phyloP scores from a whole-genome alignment of 2,329 filamentous ascomycete species.

The Fusarium citri region DNA sequence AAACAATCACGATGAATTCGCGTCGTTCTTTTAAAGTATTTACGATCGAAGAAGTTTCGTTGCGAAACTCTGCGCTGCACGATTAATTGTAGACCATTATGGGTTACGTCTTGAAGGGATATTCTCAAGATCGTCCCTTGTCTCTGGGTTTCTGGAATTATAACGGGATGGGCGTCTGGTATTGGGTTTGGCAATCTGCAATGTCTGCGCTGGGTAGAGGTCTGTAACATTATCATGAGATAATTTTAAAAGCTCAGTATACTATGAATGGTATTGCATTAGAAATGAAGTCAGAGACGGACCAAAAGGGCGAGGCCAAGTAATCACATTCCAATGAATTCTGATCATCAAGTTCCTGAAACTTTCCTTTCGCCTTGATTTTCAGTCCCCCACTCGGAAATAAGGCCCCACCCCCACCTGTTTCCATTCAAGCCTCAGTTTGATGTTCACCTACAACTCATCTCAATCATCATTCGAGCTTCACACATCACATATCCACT shows the following conservation, averaged over 20 bases:
- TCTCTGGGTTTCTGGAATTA: constrained; percentile 32
- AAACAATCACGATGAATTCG: constrained; percentile 3
- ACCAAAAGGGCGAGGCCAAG: not conserved
- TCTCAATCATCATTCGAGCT: constrained; percentile 2
- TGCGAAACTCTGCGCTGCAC: constrained; percentile 7
- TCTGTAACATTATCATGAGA: constrained; percentile 29
- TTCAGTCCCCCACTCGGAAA: constrained; percentile 36
- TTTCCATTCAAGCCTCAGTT: constrained; percentile 21
- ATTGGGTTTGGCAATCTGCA: constrained; percentile 36
- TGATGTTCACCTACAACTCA: constrained; percentile 25
- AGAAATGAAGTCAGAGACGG: not conserved
- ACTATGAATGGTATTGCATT: not conserved
- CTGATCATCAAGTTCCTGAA: not conserved
- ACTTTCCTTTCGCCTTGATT: not conserved
- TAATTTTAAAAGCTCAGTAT: constrained; percentile 11
- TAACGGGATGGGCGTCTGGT: constrained; percentile 38
- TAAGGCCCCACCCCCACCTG: constrained; percentile 38
- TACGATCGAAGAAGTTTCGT: constrained; percentile 24
- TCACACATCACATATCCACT: not conserved
- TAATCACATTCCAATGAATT: constrained; percentile 18
- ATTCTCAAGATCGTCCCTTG: constrained; percentile 6
- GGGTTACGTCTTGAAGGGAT: constrained; percentile 2
- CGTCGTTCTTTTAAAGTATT: constrained; percentile 11
- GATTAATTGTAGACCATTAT: constrained; percentile 4
- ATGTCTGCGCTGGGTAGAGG: constrained; percentile 36